Evolutionary conservation across 345 rosid genomes (phyloP).

Genomic region (Carallia brachiata): DNA sequence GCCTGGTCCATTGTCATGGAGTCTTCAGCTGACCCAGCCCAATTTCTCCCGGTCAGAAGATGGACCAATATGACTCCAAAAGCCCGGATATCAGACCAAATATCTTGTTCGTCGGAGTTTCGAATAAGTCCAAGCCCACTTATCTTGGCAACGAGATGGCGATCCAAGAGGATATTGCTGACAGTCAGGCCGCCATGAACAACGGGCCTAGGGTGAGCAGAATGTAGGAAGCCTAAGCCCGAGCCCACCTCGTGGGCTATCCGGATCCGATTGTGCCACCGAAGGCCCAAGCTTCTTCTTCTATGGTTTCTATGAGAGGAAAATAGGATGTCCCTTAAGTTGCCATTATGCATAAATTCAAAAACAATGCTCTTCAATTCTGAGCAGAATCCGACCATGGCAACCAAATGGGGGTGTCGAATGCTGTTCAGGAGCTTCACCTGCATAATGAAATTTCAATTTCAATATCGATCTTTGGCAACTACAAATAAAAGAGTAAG

Average conservation of each 20-base stretch:
- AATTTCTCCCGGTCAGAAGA: slow-evolving; percentile 54
- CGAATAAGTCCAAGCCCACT: slow-evolving; percentile 32
- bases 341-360: slow-evolving; percentile 78
- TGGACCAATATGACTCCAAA: slow-evolving; percentile 59
- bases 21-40: slow-evolving; percentile 50
- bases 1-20: slow-evolving; percentile 30
- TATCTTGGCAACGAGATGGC: slow-evolving; percentile 60
- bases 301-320: slow-evolving; percentile 32
- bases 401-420: slow-evolving; percentile 66
- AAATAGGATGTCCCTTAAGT: slow-evolving; percentile 52
- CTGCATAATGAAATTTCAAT: slow-evolving; percentile 24
- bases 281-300: slow-evolving; percentile 33
- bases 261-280: slow-evolving; percentile 61
- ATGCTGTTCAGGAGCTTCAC: slow-evolving; percentile 44
- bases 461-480: neutral
- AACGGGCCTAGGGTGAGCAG: slow-evolving; percentile 48
- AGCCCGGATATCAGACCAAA: slow-evolving; percentile 46
- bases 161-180: slow-evolving; percentile 63
- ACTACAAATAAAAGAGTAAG: too few relatives aligned
- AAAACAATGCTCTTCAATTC: slow-evolving; percentile 55
- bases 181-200: slow-evolving; percentile 53
- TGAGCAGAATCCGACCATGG: slow-evolving; percentile 56
- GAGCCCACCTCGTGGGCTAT: slow-evolving; percentile 59
- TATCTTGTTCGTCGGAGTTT: slow-evolving; percentile 19
- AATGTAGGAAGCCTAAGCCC: slow-evolving; percentile 57